Conservation (phyloP, 352 stramenopile genomes). For the Globisporangium paroecandrum region DNA sequence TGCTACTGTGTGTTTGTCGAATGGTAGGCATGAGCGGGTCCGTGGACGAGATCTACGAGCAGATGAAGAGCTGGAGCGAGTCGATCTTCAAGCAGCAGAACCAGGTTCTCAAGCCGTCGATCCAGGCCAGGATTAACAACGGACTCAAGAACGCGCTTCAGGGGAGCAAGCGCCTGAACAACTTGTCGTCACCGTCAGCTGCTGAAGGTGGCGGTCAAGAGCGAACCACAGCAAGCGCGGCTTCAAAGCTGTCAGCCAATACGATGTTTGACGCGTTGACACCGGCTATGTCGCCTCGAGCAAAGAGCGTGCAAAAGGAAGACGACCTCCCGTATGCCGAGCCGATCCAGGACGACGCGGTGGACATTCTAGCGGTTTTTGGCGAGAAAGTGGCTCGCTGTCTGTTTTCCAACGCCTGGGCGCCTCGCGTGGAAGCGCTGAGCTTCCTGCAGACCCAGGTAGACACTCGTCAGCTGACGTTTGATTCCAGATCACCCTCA, state of each 20-base stretch:
- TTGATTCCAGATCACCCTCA: slow-evolving; percentile 26
- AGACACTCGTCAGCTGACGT: slow-evolving; percentile 44
- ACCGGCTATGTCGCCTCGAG: slow-evolving; percentile 29
- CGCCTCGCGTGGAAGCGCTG: slow-evolving; percentile 71
- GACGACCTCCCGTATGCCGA: slow-evolving; percentile 80
- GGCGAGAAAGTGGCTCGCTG: slow-evolving; percentile 72
- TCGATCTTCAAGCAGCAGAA: slow-evolving; percentile 75
- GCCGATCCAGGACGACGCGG: slow-evolving; percentile 50
- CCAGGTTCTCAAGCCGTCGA: slow-evolving; percentile 60
- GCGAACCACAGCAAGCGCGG: neutral
- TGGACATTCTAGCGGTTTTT: slow-evolving; percentile 47
- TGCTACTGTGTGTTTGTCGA: neutral
- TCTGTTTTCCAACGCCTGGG: slow-evolving; percentile 80
- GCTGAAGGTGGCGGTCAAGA: neutral
- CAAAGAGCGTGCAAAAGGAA: slow-evolving; percentile 58
- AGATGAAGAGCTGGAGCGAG: slow-evolving; percentile 73
- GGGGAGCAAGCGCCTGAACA: slow-evolving; percentile 58
- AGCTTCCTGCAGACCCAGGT: slow-evolving; percentile 73
- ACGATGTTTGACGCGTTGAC: slow-evolving; percentile 26
- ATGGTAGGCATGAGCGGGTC: slow-evolving; percentile 50
- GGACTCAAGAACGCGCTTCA: slow-evolving; percentile 63
- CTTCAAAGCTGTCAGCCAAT: neutral
- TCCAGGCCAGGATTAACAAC: slow-evolving; percentile 83
- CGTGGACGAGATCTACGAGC: slow-evolving; percentile 60
- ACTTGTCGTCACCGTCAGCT: neutral